Conservation (phyloP, 2,329 filamentous ascomycete species). For the Penicillium sp. region DNA sequence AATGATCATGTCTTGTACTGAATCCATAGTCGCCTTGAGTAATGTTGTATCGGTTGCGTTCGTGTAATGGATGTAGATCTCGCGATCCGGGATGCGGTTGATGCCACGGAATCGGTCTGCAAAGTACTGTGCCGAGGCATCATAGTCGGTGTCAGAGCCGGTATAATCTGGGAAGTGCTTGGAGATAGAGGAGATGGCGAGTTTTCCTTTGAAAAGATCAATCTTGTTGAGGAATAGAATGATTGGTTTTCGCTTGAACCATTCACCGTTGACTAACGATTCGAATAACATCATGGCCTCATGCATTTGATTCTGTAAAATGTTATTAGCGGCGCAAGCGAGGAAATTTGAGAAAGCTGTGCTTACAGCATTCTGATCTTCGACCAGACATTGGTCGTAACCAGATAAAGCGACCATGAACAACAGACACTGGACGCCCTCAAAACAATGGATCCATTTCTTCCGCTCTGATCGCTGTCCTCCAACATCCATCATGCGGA, state of each 20-base stretch:
- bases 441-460: conserved; percentile 97
- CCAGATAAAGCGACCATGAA: conserved; percentile 95
- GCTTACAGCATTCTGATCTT: conserved; percentile 92
- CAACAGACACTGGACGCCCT: conserved; percentile 86
- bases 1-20: conserved; percentile 84
- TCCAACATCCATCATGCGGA: conserved; percentile 95
- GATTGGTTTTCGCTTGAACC: conserved; percentile 77
- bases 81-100: conserved; percentile 60
- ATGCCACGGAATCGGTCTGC: conserved; percentile 75
- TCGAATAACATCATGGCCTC: conserved; percentile 85
- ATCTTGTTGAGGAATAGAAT: conserved; percentile 88
- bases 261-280: conserved; percentile 80
- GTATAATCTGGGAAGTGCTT: conserved; percentile 77
- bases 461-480: conserved; percentile 90
- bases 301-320: conserved; percentile 78
- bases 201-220: conserved; percentile 77
- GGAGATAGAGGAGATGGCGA: conserved; percentile 66
- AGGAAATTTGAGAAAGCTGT: background rate
- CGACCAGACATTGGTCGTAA: conserved; percentile 92
- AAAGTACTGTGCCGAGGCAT: conserved; percentile 76
- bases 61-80: conserved; percentile 59
- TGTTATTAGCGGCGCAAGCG: conserved; percentile 5
- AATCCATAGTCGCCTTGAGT: conserved; percentile 81
- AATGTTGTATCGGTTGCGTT: conserved; percentile 67
- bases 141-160: conserved; percentile 67